Evolutionary conservation across 2,329 filamentous ascomycete species (phyloP), one percentile per base, ranked within the genome.

Genomic region (Verticillium zaregamsianum): DNA sequence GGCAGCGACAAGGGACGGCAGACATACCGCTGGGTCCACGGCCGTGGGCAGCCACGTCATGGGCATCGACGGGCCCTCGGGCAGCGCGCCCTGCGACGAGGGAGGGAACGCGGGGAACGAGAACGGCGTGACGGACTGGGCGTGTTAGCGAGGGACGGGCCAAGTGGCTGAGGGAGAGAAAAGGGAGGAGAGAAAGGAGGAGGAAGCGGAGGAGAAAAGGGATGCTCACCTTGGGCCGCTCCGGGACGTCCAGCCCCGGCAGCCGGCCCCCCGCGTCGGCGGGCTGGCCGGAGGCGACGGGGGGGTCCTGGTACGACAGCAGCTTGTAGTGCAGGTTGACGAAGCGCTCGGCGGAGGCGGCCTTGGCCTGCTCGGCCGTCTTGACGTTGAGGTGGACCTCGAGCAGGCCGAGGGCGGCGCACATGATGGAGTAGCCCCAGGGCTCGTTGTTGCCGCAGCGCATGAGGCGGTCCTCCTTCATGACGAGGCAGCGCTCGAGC

Each of bases 371-470:
- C 65, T 86, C 82, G 17, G 80, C 70, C 8, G 83, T 80, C 74
- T 86, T 87, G 62, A 80, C 80, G 32, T 82, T 83, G 15, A 87
- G 74, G 63, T 88, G 85, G 0, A 83, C 82, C 70, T 87, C 84
- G 28, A 87, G 75, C 11, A 88, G 76, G 3, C 85, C 85, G 31
- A 82, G 77, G 1, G 85, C 83, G 3, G 84, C 83, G 66, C 84
- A 87, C 81, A 87, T 85, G 69, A 86, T 86, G 61, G 82, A 84
- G 70, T 87, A 86, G 20, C 84, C 84, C 85, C 85, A 87, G 0
- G 85, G 85, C 68, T 88, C 85, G 67, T 86, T 85, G 73, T 87
- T 87, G 17, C 85, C 85, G 64, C 83, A 86, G n/a, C 84, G 77
- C 28, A 88, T 71, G 8, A 87, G 79, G 1, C 84, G 80, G 66